Conservation (phyloP, 1,284 basidiomycete genomes). For the Sporisorium scitamineum region DNA sequence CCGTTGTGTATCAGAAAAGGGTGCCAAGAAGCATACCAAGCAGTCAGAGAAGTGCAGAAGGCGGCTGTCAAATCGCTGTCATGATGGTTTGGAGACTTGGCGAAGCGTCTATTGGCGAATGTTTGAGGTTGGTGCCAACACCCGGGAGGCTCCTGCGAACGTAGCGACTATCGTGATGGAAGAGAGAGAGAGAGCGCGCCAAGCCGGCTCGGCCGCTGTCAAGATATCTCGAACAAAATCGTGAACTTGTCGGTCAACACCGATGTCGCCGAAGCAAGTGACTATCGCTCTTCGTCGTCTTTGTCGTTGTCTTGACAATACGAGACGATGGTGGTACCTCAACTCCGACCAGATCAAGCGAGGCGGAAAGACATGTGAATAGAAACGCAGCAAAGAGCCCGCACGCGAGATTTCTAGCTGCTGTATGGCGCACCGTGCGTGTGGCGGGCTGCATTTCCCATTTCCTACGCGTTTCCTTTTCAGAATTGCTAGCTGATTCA, state of each 20-base stretch:
- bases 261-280: background rate
- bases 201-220: background rate
- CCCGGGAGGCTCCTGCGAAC: background rate
- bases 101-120: background rate
- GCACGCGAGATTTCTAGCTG: background rate
- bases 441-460: background rate
- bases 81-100: background rate
- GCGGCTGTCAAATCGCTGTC: background rate
- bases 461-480: conserved; percentile 1
- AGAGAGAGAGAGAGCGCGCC: background rate
- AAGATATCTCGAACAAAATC: no score
- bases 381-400: background rate
- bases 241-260: background rate
- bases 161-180: background rate
- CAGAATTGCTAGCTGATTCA: no score
- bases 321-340: conserved; percentile 1
- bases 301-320: background rate
- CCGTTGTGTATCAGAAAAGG: background rate
- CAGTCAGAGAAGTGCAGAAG: background rate
- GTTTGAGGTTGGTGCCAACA: background rate
- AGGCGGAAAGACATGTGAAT: background rate
- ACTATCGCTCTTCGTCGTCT: background rate
- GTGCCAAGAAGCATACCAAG: background rate
- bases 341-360: background rate
- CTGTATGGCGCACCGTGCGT: conserved; percentile 1